Evolutionary conservation across 1,139 yeast species (phyloP).

Genomic region (Debaryomycetaceae sp.): DNA sequence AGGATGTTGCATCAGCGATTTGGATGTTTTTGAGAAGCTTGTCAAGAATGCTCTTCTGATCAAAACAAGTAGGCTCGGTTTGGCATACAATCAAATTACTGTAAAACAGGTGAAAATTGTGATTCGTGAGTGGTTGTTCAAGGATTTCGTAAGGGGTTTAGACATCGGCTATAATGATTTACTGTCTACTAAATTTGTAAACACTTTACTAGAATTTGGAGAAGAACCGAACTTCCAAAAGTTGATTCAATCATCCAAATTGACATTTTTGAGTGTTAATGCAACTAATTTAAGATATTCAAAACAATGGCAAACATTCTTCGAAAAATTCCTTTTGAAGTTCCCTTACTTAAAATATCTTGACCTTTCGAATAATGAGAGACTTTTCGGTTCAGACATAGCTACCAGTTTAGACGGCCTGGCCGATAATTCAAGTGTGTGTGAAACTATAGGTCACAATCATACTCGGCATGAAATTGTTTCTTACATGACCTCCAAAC

Average conservation of each 20-base stretch:
- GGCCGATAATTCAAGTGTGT: background rate
- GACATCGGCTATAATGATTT: constrained; percentile 74
- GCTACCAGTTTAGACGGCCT: background rate
- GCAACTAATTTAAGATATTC: constrained; percentile 53
- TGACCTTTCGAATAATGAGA: constrained; percentile 65
- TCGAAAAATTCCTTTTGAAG: constrained; percentile 29
- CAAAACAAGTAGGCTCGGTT: constrained; percentile 55
- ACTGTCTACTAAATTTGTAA: constrained; percentile 28
- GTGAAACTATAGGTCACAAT: background rate
- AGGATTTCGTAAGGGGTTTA: constrained; percentile 46
- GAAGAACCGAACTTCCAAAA: constrained; percentile 17
- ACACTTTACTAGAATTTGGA: constrained; percentile 21
- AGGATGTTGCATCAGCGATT: constrained; percentile 65
- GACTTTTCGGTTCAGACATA: constrained; percentile 41
- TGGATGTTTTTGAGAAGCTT: constrained; percentile 53
- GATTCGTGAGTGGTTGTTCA: constrained; percentile 40
- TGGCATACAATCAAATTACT: constrained; percentile 63
- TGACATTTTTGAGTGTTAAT: constrained; percentile 66
- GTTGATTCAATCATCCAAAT: constrained; percentile 25
- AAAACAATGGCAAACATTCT: constrained; percentile 27
- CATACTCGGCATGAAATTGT: constrained; percentile 12
- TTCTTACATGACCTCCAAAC: constrained; percentile 44
- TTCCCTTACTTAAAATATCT: constrained; percentile 58
- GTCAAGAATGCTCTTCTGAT: constrained; percentile 52
- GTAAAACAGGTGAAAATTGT: constrained; percentile 48